phyloP scores from a whole-genome alignment of 2,329 filamentous ascomycete genomes.

The Phoma herbarum region DNA sequence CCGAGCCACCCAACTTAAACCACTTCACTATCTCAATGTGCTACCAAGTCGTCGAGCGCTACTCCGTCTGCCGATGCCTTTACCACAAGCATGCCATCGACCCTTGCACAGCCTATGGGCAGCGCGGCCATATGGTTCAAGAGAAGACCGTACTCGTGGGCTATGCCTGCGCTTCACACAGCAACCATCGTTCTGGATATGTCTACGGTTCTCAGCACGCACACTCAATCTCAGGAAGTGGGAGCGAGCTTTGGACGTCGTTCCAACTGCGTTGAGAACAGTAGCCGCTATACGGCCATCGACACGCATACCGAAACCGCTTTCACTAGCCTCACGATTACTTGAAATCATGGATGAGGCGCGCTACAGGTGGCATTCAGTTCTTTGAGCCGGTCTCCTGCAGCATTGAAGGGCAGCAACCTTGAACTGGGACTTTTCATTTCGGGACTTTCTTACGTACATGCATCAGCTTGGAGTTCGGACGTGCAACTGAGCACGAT shows the following conservation, averaged over 20 bases:
- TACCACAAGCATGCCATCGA: slow-evolving; percentile 90
- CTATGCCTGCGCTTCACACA: slow-evolving; percentile 74
- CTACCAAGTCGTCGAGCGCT: slow-evolving; percentile 84
- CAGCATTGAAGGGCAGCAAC: slow-evolving; percentile 23
- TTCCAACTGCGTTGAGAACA: slow-evolving; percentile 23
- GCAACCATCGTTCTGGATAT: slow-evolving; percentile 38
- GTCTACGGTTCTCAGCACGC: slow-evolving; percentile 24
- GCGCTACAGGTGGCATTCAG: slow-evolving; percentile 18
- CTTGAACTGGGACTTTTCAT: slow-evolving; percentile 18
- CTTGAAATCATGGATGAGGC: background rate
- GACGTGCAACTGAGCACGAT: slow-evolving; percentile 17
- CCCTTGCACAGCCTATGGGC: slow-evolving; percentile 78
- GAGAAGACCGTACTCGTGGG: slow-evolving; percentile 83
- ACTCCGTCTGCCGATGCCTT: slow-evolving; percentile 84
- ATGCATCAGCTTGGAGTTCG: slow-evolving; percentile 44
- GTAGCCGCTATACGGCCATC: slow-evolving; percentile 1
- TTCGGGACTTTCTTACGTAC: slow-evolving; percentile 12
- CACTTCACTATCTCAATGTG: slow-evolving; percentile 68
- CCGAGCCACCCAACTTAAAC: background rate
- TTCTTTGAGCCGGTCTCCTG: slow-evolving; percentile 39
- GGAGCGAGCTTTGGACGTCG: slow-evolving; percentile 36
- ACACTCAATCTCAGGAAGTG: slow-evolving; percentile 41
- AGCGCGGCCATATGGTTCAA: slow-evolving; percentile 74
- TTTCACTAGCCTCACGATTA: background rate
- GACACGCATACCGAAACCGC: slow-evolving; percentile 14